Base-by-base conservation (phyloP, 192 early-diverging fungal genomes). In the Coemansia sp. region DNA sequence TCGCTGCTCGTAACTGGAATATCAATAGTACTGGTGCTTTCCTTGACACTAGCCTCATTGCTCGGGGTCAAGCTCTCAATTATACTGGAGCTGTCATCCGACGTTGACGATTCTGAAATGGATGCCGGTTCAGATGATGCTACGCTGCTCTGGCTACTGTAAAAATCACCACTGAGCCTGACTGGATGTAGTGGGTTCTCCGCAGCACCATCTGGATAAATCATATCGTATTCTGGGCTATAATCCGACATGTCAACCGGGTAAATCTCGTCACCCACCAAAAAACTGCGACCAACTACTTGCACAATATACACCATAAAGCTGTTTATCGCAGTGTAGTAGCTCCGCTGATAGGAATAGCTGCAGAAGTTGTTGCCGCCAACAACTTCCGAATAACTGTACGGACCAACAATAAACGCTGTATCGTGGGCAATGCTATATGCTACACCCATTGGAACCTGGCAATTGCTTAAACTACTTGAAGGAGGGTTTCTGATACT, bases 361-460 rank as follows among this genome's bases (percentile, higher is more conserved):
- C 23, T 27, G 65, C 71, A 73, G 29, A 73, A 49, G 11, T 21
- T 22, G 7, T 53, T 32, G 17, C 65, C 65, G 10, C 38, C 47
- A 14, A 60, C 15, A 4, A 73, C 23, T 0, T 41, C 56, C 0
- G 58, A 49, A 15, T 67, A 65, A 48, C 56, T 73, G 19, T 66
- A 60, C 1, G 65, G 12, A 0, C 71, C 71, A 15, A 64, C 39
- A 10, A 52, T 55, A 25, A 63, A 73, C 6, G 50, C 48, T 0
- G 32, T 17, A 9, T 23, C 60, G 32, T 47, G 23, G 12, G 45
- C 37, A 21, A 43, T 43, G 6, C 56, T 38, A 22, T 43, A 58
- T 29, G 21, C 17, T 14, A 32, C 23, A 0, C 37, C 56, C 38
- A 22, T 43, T 10, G 55, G 55, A 10, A 56, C 19, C 7, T 37